Evolutionary conservation across 768 basidiomycete genomes (phyloP).

Genomic region (Lentinus tigrinus): DNA sequence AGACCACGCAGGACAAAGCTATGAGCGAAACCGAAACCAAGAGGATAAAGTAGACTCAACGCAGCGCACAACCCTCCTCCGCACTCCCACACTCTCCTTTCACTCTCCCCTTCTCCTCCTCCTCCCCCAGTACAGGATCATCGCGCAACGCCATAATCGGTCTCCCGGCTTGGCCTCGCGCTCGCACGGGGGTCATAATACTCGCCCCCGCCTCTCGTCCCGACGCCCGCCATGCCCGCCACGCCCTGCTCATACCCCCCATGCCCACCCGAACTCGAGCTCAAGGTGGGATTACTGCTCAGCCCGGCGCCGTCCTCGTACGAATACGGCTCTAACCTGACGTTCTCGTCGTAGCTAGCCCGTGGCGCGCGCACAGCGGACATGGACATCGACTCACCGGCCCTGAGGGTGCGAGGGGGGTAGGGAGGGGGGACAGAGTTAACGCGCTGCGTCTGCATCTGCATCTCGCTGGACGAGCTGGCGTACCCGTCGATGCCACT

Average conservation of each 20-base stretch:
- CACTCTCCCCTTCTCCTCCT: too few species aligned
- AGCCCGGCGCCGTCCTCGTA: constrained; percentile 19
- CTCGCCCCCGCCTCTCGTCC: neutral
- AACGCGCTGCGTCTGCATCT: constrained; percentile 1
- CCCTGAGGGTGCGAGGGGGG: too few species aligned
- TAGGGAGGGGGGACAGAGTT: neutral
- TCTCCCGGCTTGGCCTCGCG: too few species aligned
- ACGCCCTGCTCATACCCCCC: neutral
- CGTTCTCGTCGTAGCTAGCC: constrained; percentile 41
- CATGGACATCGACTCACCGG: constrained; percentile 1
- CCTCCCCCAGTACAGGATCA: too few species aligned
- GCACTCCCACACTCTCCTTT: neutral
- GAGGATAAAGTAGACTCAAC: too few species aligned
- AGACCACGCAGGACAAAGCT: too few species aligned
- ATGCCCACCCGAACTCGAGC: neutral
- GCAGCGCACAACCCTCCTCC: neutral
- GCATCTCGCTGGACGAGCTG: constrained; percentile 9
- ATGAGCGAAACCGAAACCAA: too few species aligned
- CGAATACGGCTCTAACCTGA: constrained; percentile 39
- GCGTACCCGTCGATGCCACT: constrained; percentile 7
- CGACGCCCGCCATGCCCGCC: neutral
- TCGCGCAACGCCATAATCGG: too few species aligned
- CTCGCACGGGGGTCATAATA: too few species aligned
- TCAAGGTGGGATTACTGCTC: neutral
- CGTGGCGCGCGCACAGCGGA: constrained; percentile 9